Base-by-base conservation (phyloP, 495 filamentous ascomycete species). In the Podospora pseudopauciseta region DNA sequence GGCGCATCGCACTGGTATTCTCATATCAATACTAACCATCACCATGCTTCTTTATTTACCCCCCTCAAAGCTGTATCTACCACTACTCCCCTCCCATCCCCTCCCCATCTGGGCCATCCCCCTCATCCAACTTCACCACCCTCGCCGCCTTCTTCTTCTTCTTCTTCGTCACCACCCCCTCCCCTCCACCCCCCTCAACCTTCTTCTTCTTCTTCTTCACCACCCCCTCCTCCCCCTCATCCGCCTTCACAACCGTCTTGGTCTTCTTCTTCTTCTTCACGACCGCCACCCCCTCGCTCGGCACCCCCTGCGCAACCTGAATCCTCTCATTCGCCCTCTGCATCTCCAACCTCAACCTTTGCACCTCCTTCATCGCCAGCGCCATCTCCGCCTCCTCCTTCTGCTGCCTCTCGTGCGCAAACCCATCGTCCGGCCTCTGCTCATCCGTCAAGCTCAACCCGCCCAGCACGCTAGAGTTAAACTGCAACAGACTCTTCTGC, bases 301-400 rank as follows among this genome's bases (percentile, higher is more conserved):
- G 85, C 3, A 88, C 86, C 3, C 88, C 91, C 66, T 91, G 85
- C 32, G 87, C 84, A 16, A 86, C 84, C 74, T 91, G 84, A 44
- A 96, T 90, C 64, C 92, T 80, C 80, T 98, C 94, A 44, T 91
- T 91, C 18, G 90, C 91, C 71, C 92, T 81, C 79, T 97, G 94
- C 93, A 99, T 97, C 77, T 94, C 91, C 63, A 96, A 76, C 53
- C 95, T 83, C 64, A 96, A 77, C 61, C 87, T 83, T 80, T 97
- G 94, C 16, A 99, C 90, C 75, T 97, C 89, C 75, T 88, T 87
- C 82, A 96, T 87, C 4, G 94, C 95, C 73, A 85, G 88, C 32
- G 83, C 85, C 91, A 97, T 94, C 77, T 97, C 93, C 1, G 83
- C 86, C 66, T 97, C 92, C 72, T 93, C 89, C 15, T 83, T 82